These are phyloP conservation scores for Wickerhamomyces silvicola DNA, from an alignment of 805 yeast genomes.

Conservation along the genomic window DNA sequence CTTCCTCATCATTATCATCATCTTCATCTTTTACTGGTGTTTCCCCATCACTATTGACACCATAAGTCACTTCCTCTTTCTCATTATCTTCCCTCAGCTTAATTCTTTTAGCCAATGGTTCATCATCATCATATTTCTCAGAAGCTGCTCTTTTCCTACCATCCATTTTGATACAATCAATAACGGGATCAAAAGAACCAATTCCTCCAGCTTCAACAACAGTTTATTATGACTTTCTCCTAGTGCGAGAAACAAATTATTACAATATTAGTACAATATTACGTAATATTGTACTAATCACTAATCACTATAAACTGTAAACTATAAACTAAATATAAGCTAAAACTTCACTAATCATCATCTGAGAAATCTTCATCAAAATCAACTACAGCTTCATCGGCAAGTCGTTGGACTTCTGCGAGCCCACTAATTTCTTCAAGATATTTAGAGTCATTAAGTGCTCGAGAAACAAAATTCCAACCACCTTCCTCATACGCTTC, in stretches of 20 bases:
- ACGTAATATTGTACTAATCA: too few species aligned
- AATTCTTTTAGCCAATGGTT: conserved; percentile 23
- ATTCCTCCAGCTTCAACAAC: background rate
- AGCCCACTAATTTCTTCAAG: conserved; percentile 80
- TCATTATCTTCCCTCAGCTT: conserved; percentile 17
- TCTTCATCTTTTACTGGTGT: conserved; percentile 22
- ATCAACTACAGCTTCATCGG: conserved; percentile 37
- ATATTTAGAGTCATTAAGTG: conserved; percentile 59
- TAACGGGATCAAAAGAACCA: background rate
- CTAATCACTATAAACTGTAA: background rate
- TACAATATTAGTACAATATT: too few species aligned
- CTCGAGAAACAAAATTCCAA: conserved; percentile 76
- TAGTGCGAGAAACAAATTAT: background rate
- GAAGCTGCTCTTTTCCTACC: conserved; percentile 12
- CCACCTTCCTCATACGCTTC: conserved; percentile 44
- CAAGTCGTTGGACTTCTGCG: conserved; percentile 60
- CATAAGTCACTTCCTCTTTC: conserved; percentile 13
- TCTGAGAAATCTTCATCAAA: conserved; percentile 22
- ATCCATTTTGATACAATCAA: conserved; percentile 7
- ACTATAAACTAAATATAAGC: background rate
- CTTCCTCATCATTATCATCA: conserved; percentile 16
- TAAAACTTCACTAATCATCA: conserved; percentile 16
- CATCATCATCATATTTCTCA: conserved; percentile 21
- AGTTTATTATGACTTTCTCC: background rate
- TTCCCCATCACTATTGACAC: conserved; percentile 19